Evolutionary conservation across 305 asterid genomes (phyloP).

Genomic region (Solanum hybrid): DNA sequence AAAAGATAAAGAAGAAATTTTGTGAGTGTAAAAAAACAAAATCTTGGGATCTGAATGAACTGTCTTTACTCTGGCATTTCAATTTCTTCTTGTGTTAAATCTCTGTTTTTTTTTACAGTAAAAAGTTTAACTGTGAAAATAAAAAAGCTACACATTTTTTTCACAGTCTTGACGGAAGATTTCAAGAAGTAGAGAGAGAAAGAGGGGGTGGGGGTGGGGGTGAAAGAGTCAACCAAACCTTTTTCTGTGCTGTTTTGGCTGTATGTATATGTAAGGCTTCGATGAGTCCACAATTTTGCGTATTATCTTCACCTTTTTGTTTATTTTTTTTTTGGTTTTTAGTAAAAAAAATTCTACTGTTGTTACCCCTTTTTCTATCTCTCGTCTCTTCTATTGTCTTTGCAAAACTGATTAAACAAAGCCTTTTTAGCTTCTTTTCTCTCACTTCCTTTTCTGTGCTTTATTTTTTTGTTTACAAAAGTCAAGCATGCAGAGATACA

Average conservation of each 20-base stretch:
- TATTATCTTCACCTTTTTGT: slow-evolving; percentile 32
- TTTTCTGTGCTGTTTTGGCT: slow-evolving; percentile 30
- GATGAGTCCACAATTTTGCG: slow-evolving; percentile 43
- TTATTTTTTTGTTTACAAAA: slow-evolving; percentile 12
- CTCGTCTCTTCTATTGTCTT: slow-evolving; percentile 7
- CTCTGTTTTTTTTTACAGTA: neutral
- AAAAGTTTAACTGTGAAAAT: neutral
- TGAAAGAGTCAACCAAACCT: slow-evolving; percentile 53
- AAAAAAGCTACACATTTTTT: neutral
- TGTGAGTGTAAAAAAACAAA: neutral
- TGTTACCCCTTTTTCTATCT: neutral
- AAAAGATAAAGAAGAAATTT: neutral
- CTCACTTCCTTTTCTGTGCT: slow-evolving; percentile 20
- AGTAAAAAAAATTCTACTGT: neutral
- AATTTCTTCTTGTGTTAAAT: neutral
- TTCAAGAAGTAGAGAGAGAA: neutral
- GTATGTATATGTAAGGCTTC: slow-evolving; percentile 62
- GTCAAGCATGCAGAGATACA: slow-evolving; percentile 55
- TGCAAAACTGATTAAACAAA: slow-evolving; percentile 7
- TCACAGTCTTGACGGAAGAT: slow-evolving; percentile 5
- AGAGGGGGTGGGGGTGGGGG: neutral
- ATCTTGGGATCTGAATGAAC: slow-evolving; percentile 2
- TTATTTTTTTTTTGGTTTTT: neutral
- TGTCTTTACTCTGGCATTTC: neutral
- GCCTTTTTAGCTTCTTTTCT: slow-evolving; percentile 13